Evolutionary conservation across 441 rosid genomes (phyloP).

Genomic region (Eruca vesicaria): DNA sequence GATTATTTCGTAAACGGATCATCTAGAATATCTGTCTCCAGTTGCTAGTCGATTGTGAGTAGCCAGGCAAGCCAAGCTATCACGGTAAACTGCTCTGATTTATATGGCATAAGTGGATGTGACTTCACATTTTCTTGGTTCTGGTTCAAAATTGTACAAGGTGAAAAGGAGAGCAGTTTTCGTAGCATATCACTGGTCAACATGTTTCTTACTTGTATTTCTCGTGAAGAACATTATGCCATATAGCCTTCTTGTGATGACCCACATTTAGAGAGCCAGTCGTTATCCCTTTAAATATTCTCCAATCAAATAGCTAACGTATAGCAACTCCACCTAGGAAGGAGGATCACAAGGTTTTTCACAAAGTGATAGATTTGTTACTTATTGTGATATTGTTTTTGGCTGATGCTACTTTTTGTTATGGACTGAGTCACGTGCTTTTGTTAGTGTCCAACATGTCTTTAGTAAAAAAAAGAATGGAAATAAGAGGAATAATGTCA

Average conservation of each 20-base stretch:
- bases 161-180: background rate
- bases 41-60: too few relatives aligned
- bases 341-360: background rate
- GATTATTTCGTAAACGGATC: slow-evolving; percentile 14
- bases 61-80: too few relatives aligned
- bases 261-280: background rate
- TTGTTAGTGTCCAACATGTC: too few relatives aligned
- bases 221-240: background rate
- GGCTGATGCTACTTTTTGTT: too few relatives aligned
- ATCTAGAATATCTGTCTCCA: slow-evolving; percentile 1
- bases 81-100: background rate
- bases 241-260: background rate
- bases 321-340: too few relatives aligned
- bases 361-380: too few relatives aligned
- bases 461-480: too few relatives aligned
- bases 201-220: background rate
- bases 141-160: background rate
- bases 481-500: too few relatives aligned
- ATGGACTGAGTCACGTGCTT: too few relatives aligned
- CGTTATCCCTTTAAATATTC: too few relatives aligned
- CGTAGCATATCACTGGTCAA: background rate
- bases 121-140: slow-evolving; percentile 11
- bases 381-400: too few relatives aligned
- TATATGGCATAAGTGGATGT: background rate
- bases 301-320: too few relatives aligned